These are phyloP conservation scores for Kregervanrija delftensis DNA, from an alignment of 805 yeast species.

Conservation along the genomic window DNA sequence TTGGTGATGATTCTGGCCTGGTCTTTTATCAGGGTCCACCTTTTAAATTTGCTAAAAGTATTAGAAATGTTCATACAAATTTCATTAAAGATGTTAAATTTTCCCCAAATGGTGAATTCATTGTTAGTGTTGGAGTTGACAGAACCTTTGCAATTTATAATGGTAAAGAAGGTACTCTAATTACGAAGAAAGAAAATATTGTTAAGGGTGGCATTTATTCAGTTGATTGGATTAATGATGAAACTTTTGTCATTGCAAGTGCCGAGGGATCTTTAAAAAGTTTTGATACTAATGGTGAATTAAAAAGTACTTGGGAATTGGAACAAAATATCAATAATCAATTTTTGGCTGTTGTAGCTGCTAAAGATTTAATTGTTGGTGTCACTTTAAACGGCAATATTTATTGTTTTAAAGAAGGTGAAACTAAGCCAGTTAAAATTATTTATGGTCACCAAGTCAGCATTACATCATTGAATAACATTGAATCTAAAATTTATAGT, in stretches of 20 bases:
- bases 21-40: slow-evolving; percentile 93
- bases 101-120: slow-evolving; percentile 70
- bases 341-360: slow-evolving; percentile 70
- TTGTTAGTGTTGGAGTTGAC: slow-evolving; percentile 83
- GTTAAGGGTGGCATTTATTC: slow-evolving; percentile 82
- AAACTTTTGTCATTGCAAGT: slow-evolving; percentile 70
- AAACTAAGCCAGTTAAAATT: slow-evolving; percentile 30
- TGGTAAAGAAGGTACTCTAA: slow-evolving; percentile 77
- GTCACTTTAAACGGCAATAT: slow-evolving; percentile 69
- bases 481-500: slow-evolving; percentile 30
- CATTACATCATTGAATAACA: slow-evolving; percentile 51
- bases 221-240: slow-evolving; percentile 57
- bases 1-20: slow-evolving; percentile 78
- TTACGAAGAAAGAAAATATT: slow-evolving; percentile 40
- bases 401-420: slow-evolving; percentile 44
- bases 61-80: slow-evolving; percentile 68
- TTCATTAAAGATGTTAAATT: slow-evolving; percentile 76
- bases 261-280: slow-evolving; percentile 73
- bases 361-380: slow-evolving; percentile 53
- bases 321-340: slow-evolving; percentile 51
- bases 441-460: slow-evolving; percentile 79
- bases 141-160: slow-evolving; percentile 72
- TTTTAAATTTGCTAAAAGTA: slow-evolving; percentile 71
- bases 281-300: slow-evolving; percentile 45
- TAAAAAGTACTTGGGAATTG: slow-evolving; percentile 44